Evolutionary conservation across 352 stramenopile species (phyloP).

Genomic region (Phytophthora brassicae): DNA sequence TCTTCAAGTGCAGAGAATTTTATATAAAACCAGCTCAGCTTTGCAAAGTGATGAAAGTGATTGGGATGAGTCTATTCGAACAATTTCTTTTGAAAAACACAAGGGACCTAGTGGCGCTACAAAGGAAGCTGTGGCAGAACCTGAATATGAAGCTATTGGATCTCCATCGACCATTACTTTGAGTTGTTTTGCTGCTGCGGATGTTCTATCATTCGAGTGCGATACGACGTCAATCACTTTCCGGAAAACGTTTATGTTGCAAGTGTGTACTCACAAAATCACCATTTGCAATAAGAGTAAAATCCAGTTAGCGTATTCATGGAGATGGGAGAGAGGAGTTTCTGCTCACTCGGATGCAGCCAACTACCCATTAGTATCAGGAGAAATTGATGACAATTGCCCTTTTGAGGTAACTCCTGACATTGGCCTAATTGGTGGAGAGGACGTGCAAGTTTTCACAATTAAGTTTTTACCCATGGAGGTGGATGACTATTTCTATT

Average conservation of each 20-base stretch:
- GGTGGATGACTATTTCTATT: constrained; percentile 87
- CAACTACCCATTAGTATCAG: constrained; percentile 1
- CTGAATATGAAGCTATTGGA: constrained; percentile 45
- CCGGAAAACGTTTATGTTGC: constrained; percentile 87
- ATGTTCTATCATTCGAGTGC: constrained; percentile 59
- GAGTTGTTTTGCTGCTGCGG: constrained; percentile 69
- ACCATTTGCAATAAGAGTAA: constrained; percentile 72
- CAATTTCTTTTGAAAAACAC: constrained; percentile 51
- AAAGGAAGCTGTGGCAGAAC: constrained; percentile 42
- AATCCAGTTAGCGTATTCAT: constrained; percentile 61
- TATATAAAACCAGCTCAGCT: constrained; percentile 32
- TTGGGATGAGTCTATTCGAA: constrained; percentile 82
- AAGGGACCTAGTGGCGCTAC: constrained; percentile 6
- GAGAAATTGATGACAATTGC: constrained; percentile 65
- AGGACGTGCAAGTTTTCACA: constrained; percentile 70
- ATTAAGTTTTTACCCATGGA: constrained; percentile 91
- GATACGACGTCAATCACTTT: constrained; percentile 67
- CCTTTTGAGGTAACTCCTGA: constrained; percentile 88
- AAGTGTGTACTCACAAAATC: constrained; percentile 78
- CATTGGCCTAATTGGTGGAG: constrained; percentile 53
- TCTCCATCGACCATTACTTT: constrained; percentile 41
- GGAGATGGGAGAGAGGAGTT: constrained; percentile 46
- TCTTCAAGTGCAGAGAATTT: constrained; percentile 59
- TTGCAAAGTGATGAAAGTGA: constrained; percentile 33
- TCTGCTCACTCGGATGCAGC: constrained; percentile 8